These are phyloP conservation scores for Phytophthora brassicae DNA, from an alignment of 352 stramenopile genomes.

Conservation along the genomic window DNA sequence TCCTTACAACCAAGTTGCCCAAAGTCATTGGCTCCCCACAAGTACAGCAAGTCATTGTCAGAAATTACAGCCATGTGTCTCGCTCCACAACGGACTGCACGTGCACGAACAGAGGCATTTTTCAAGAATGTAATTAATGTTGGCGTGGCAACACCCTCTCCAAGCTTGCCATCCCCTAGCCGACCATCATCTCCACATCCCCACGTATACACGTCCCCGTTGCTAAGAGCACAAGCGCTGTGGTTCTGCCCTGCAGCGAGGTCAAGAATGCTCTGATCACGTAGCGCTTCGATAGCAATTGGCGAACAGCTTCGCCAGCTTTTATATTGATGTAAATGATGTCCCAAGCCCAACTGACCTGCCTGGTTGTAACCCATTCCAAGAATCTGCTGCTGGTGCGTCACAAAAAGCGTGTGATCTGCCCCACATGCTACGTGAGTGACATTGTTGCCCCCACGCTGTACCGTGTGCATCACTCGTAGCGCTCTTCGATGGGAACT, in stretches of 20 bases:
- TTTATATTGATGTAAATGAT: slow-evolving; percentile 60
- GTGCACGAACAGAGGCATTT: slow-evolving; percentile 40
- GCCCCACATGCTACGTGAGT: slow-evolving; percentile 68
- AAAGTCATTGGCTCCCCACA: slow-evolving; percentile 83
- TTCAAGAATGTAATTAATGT: slow-evolving; percentile 41
- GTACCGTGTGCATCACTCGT: slow-evolving; percentile 61
- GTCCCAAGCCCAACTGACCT: slow-evolving; percentile 65
- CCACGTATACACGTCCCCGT: slow-evolving; percentile 77
- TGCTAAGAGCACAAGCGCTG: slow-evolving; percentile 70
- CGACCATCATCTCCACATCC: slow-evolving; percentile 71
- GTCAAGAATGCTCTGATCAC: slow-evolving; percentile 66
- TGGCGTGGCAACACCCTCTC: slow-evolving; percentile 40
- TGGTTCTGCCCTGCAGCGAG: slow-evolving; percentile 74
- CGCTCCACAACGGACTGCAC: slow-evolving; percentile 62
- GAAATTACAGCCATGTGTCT: slow-evolving; percentile 71
- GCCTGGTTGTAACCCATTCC: slow-evolving; percentile 83
- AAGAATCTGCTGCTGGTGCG: slow-evolving; percentile 74
- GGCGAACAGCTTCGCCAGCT: slow-evolving; percentile 73
- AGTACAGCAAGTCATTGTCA: slow-evolving; percentile 65
- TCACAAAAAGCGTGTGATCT: slow-evolving; percentile 74
- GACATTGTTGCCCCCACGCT: slow-evolving; percentile 54
- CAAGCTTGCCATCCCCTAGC: slow-evolving; percentile 43
- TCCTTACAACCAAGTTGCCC: slow-evolving; percentile 72
- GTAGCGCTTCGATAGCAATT: slow-evolving; percentile 46
- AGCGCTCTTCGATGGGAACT: slow-evolving; percentile 54